Percentiles rank a stretch among this genome's conserved stretches.
These are phyloP conservation scores for Eimeria brunetti DNA, from an alignment of 169 alveolate species.

Conservation along the genomic window DNA sequence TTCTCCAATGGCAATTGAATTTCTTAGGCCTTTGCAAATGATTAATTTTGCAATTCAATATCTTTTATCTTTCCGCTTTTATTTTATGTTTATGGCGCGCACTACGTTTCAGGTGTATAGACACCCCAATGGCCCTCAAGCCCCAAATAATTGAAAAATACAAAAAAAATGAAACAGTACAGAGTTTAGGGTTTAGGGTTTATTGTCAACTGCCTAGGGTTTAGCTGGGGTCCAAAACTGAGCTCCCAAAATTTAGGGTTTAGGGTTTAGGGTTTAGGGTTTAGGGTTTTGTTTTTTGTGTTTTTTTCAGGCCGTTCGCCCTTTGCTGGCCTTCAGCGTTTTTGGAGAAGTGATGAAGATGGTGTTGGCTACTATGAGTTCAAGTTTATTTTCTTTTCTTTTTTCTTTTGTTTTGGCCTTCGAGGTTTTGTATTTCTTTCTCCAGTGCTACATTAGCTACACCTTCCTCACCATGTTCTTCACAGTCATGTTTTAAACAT, in stretches of 20 bases:
- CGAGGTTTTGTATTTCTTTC: conserved; percentile 91
- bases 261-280: neutral
- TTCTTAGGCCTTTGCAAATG: conserved; percentile 84
- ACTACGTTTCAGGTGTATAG: conserved; percentile 90
- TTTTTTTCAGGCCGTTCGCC: conserved; percentile 89
- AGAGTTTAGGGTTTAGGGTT: neutral
- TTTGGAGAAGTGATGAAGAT: conserved; percentile 92
- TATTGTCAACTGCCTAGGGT: too few relatives aligned
- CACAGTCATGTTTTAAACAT: conserved; percentile 89
- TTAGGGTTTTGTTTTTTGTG: neutral
- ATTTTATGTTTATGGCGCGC: conserved; percentile 92
- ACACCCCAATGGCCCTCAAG: neutral
- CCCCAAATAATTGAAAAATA: neutral
- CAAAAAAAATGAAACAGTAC: neutral
- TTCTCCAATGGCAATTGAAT: conserved; percentile 54
- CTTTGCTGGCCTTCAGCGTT: conserved; percentile 92
- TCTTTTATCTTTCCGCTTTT: conserved; percentile 88
- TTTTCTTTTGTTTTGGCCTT: conserved; percentile 92
- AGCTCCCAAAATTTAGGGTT: too few relatives aligned
- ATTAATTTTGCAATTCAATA: conserved; percentile 87
- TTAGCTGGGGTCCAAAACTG: too few relatives aligned
- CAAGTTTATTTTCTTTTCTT: conserved; percentile 90
- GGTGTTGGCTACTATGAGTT: conserved; percentile 90
- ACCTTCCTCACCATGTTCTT: conserved; percentile 93
- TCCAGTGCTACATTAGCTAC: conserved; percentile 92